Evolutionary conservation across 371 early-diverging fungal species (phyloP), one percentile per base, ranked within the genome.

Genomic region (Smittium mucronatum): DNA sequence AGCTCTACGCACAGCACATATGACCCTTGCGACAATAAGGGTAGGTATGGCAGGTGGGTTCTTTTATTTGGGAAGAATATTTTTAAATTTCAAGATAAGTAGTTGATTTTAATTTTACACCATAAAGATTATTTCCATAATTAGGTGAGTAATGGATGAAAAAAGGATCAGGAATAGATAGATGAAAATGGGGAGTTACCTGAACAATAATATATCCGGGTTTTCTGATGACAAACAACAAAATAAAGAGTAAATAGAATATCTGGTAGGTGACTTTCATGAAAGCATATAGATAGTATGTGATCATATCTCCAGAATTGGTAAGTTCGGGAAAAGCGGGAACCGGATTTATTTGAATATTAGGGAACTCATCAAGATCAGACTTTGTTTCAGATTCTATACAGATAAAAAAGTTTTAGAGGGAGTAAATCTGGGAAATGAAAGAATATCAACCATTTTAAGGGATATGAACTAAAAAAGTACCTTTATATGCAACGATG

Each of bases 31-130:
- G 64, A 96, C 82, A 2, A 85, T 63, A 36, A 97, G 82, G 1
- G 94, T 93, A 0, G 98, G 98, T 61, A 97, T 88, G 0, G 96
- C 88, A 0, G 98, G 97, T 34, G 96, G 98, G 74, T 94, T 97
- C 95, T 96, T 81, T 28, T 11, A 30, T 69, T 67, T 68, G 15
- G 29, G 11, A 26, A 59, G 57, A 16, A 17, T 35, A 69, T 70
- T 67, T 68, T n/a, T 35, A 26, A 17, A 60, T 63, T 31, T 64
- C 21, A 57, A 66, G 69, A 11, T n/a, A 16, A 60, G 36, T n/a
- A 61, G 58, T n/a, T 73, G 15, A 34, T 34, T 21, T 25, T 34
- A 31, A 63, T 64, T 61, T 67, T 17, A 16, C 63, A 67, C 30
- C n/a, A n/a, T n/a, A n/a, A n/a, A n/a, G n/a, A n/a, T n/a, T n/a